These are phyloP conservation scores for Cornus controversa DNA, from an alignment of 148 eudicot genomes.

Conservation along the genomic window DNA sequence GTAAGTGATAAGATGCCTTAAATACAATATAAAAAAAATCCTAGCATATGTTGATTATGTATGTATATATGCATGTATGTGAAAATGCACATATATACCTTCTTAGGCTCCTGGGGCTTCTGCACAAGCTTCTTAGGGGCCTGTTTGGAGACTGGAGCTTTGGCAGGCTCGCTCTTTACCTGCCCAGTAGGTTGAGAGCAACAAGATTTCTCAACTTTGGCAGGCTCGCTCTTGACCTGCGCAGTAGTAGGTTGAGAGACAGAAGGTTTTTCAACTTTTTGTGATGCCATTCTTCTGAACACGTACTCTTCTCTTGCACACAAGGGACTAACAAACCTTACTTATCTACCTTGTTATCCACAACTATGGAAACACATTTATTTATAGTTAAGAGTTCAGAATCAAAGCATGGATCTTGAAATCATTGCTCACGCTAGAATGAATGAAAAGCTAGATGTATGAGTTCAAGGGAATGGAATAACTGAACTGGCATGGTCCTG, in stretches of 20 bases:
- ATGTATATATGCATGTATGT: not conserved
- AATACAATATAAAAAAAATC: too few relatives aligned
- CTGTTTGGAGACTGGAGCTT: conserved; percentile 26
- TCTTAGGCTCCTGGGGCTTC: conserved; percentile 34
- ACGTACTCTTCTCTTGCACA: not conserved
- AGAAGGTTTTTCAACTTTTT: conserved; percentile 32
- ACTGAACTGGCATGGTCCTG: too few relatives aligned
- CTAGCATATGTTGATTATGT: too few relatives aligned
- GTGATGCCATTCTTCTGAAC: conserved; percentile 32
- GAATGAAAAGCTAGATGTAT: not conserved
- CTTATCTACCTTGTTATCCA: not conserved
- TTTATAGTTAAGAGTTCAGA: conserved; percentile 3
- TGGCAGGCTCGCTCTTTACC: conserved; percentile 26
- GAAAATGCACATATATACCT: conserved; percentile 21
- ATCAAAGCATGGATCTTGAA: too few relatives aligned
- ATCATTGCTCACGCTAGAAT: too few relatives aligned
- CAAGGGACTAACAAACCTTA: not conserved
- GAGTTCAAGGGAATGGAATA: not conserved
- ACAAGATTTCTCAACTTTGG: conserved; percentile 32
- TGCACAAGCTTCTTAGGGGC: conserved; percentile 22
- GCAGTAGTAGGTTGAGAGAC: too few relatives aligned
- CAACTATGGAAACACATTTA: not conserved
- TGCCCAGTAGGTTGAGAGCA: conserved; percentile 13
- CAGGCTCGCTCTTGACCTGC: conserved; percentile 27
- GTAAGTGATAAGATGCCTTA: too few relatives aligned